Evolutionary conservation across 768 basidiomycete genomes (phyloP).

Genomic region (Floccularia luteovirens): DNA sequence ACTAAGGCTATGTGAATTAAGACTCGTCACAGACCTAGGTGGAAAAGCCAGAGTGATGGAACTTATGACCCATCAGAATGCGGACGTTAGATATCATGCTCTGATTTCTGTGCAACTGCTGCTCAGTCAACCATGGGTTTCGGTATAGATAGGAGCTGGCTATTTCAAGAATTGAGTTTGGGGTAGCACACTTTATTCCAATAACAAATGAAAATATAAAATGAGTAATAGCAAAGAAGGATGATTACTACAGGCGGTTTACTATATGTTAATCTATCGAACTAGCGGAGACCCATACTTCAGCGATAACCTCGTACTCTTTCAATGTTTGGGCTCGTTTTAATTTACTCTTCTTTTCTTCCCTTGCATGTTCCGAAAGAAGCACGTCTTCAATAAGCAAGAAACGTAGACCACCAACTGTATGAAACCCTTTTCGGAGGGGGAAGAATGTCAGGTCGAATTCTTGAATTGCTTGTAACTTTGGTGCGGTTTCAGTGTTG

Average conservation of each 20-base stretch:
- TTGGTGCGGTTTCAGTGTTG: constrained; percentile 12
- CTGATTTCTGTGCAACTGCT: constrained; percentile 86
- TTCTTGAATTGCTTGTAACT: constrained; percentile 36
- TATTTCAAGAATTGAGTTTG: too few species aligned
- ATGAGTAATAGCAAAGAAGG: background rate
- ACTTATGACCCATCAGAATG: constrained; percentile 82
- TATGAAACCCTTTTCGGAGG: constrained; percentile 47
- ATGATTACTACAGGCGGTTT: background rate
- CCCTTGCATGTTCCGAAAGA: constrained; percentile 15
- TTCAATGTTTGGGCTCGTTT: constrained; percentile 44
- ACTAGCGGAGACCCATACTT: constrained; percentile 50
- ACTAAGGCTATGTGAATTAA: constrained; percentile 17
- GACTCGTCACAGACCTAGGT: constrained; percentile 75
- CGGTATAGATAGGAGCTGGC: constrained; percentile 31
- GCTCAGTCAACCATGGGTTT: constrained; percentile 83
- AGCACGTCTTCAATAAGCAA: constrained; percentile 53
- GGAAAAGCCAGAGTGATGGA: constrained; percentile 88
- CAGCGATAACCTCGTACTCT: constrained; percentile 67
- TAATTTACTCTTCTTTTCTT: constrained; percentile 11
- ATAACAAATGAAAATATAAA: background rate
- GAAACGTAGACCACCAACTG: constrained; percentile 66
- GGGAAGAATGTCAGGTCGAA: constrained; percentile 63
- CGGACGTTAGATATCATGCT: constrained; percentile 90
- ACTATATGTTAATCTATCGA: background rate
- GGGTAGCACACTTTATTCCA: background rate